A percentile compares a stretch with the other conserved stretches of the same genome.
These are phyloP conservation scores for Lactarius psammicola DNA, from an alignment of 768 basidiomycete species.

Conservation along the genomic window DNA sequence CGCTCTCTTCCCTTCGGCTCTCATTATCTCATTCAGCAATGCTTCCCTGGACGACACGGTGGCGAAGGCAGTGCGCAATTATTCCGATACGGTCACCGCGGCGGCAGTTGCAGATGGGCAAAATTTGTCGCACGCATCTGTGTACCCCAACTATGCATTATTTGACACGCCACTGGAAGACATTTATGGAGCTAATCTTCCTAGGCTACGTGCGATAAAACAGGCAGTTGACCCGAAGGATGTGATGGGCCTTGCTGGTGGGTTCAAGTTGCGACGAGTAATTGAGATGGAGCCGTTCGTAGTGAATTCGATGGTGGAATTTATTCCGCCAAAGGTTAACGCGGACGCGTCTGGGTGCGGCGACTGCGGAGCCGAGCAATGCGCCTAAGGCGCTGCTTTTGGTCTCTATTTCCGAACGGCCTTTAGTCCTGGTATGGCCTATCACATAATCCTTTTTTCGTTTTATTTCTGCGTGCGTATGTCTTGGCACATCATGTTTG, in stretches of 20 bases:
- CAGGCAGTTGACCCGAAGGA: background rate
- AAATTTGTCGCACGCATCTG: background rate
- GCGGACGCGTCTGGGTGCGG: no score
- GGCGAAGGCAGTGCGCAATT: background rate
- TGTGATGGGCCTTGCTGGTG: background rate
- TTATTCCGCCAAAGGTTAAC: no score
- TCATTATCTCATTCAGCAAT: background rate
- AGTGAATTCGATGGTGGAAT: no score
- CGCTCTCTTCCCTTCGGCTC: background rate
- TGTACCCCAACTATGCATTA: background rate
- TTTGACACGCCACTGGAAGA: background rate
- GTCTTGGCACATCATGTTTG: no score
- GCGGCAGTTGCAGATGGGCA: background rate
- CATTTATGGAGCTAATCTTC: background rate
- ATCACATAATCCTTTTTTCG: no score
- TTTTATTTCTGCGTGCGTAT: no score
- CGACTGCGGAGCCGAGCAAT: no score
- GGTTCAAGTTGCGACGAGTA: background rate
- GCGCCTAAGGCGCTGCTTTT: no score
- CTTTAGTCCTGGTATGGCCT: no score
- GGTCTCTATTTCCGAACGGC: no score
- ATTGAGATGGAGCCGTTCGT: background rate
- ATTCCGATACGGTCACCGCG: background rate
- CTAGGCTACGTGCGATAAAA: background rate
- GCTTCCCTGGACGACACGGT: background rate